These are phyloP conservation scores for Irpex sp. DNA, from an alignment of 1,284 basidiomycete genomes.

Conservation along the genomic window DNA sequence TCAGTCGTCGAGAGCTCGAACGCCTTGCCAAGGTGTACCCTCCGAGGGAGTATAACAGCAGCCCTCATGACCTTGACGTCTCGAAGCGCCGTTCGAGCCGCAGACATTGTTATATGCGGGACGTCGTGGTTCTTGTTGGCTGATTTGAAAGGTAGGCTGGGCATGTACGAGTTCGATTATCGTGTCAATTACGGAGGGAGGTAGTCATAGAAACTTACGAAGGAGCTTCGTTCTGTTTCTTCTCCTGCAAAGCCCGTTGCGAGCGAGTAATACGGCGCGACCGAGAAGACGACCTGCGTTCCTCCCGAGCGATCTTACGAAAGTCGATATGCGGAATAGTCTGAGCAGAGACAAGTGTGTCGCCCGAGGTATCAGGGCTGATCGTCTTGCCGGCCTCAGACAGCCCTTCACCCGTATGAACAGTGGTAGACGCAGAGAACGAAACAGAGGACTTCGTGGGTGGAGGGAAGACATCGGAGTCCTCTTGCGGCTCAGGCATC, in stretches of 20 bases:
- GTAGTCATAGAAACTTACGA: too few species aligned
- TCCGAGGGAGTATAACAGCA: constrained; percentile 2
- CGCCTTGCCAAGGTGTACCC: constrained; percentile 5
- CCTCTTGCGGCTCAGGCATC: neutral
- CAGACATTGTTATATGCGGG: constrained; percentile 6
- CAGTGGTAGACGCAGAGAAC: neutral
- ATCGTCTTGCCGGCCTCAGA: neutral
- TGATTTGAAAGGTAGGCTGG: constrained; percentile 3
- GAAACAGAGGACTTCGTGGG: neutral
- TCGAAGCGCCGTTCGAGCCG: constrained; percentile 5
- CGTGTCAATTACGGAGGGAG: too few species aligned
- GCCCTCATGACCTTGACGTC: neutral
- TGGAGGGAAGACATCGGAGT: neutral
- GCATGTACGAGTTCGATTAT: too few species aligned
- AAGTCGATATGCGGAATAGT: constrained; percentile 6
- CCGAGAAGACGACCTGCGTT: neutral
- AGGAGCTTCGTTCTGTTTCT: neutral
- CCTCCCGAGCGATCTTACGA: neutral
- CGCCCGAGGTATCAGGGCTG: neutral
- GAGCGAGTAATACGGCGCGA: neutral
- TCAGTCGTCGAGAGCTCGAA: neutral
- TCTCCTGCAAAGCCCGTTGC: neutral
- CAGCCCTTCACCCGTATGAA: neutral
- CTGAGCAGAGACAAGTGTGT: neutral
- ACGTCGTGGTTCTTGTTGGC: neutral